Conservation (phyloP, 352 stramenopile genomes). For the Bremia lactucae region DNA sequence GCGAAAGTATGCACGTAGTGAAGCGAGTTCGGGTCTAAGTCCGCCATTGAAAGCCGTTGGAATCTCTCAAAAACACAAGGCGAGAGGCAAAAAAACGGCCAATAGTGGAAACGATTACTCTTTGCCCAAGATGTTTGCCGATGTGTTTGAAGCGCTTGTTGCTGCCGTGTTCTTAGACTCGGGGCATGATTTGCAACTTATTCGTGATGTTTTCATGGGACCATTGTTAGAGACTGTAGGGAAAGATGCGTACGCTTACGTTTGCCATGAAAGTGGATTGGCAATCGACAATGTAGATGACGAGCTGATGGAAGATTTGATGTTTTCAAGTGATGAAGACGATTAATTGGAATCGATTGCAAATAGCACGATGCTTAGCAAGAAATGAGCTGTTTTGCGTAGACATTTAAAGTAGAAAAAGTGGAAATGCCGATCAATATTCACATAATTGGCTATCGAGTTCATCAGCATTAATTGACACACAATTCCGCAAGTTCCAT, state of each 20-base stretch:
- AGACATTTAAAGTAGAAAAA: not conserved
- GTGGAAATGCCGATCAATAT: not conserved
- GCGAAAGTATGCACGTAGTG: constrained; percentile 31
- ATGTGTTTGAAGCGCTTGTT: constrained; percentile 83
- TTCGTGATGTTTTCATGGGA: constrained; percentile 78
- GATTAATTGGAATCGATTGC: constrained; percentile 8
- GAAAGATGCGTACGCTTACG: constrained; percentile 57
- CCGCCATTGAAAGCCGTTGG: constrained; percentile 16
- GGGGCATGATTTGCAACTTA: constrained; percentile 45
- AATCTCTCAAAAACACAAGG: constrained; percentile 13
- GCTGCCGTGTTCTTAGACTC: constrained; percentile 82
- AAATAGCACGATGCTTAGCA: not conserved
- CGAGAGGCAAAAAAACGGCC: constrained; percentile 1
- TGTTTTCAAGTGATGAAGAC: constrained; percentile 32
- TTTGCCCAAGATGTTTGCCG: constrained; percentile 79
- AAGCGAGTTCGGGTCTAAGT: constrained; percentile 15
- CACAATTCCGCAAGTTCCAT: constrained; percentile 1
- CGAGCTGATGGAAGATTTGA: constrained; percentile 37
- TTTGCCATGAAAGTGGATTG: constrained; percentile 64
- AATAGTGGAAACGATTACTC: constrained; percentile 23
- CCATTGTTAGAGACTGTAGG: constrained; percentile 63
- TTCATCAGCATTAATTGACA: not conserved
- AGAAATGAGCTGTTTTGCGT: not conserved
- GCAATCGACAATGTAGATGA: constrained; percentile 22
- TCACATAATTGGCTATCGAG: not conserved